Conservation (phyloP, 306 rosid species). For the Castanea sativa region DNA sequence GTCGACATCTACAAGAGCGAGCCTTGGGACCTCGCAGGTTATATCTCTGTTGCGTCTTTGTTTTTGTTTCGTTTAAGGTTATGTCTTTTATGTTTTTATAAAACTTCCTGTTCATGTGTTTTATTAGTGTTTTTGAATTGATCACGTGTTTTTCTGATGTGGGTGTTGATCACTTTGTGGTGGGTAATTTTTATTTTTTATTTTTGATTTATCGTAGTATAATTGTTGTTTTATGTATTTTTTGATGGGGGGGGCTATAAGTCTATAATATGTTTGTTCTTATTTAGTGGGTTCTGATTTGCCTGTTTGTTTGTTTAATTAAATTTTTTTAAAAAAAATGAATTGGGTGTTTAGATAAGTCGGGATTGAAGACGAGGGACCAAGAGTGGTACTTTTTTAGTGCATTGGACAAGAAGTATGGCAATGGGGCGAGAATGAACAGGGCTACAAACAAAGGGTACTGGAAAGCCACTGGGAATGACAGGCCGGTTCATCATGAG, state of each 20-base stretch:
- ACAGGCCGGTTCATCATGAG: slow-evolving; percentile 71
- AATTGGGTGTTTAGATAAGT: slow-evolving; percentile 56
- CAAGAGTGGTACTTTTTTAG: slow-evolving; percentile 97
- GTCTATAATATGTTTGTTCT: neutral
- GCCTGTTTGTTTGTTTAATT: neutral
- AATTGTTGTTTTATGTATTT: neutral
- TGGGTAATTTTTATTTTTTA: neutral
- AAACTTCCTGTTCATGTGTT: neutral
- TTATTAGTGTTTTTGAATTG: neutral
- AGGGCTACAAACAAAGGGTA: slow-evolving; percentile 88
- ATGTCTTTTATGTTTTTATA: neutral
- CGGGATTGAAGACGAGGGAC: slow-evolving; percentile 98
- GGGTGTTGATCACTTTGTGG: neutral
- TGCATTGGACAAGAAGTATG: slow-evolving; percentile 95
- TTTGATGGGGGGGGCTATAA: neutral
- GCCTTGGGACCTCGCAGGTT: slow-evolving; percentile 97
- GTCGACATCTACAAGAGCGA: slow-evolving; percentile 94
- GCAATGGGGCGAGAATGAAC: slow-evolving; percentile 99
- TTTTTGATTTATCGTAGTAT: neutral
- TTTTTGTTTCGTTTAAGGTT: neutral
- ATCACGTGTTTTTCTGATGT: neutral
- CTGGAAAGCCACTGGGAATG: slow-evolving; percentile 99
- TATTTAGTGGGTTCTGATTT: neutral
- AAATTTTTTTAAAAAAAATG: neutral
- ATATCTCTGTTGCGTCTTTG: neutral